A percentile compares a stretch with the other conserved stretches of the same genome.
Conservation (phyloP, 371 early-diverging fungal species). For the Parasitella parasitica region DNA sequence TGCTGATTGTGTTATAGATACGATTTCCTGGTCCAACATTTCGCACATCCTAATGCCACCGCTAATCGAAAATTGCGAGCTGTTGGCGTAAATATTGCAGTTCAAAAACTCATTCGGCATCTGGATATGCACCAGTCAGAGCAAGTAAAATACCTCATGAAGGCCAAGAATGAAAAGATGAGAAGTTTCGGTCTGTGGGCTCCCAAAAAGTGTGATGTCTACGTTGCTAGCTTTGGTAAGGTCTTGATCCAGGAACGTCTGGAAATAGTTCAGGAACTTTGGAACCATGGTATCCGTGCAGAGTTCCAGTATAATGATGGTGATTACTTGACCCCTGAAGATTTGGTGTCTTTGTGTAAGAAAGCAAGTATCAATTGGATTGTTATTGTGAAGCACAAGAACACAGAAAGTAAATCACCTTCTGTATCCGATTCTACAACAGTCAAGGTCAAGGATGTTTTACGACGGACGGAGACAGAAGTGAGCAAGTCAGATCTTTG, state of each 20-base stretch:
- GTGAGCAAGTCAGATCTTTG: slow-evolving; percentile 46
- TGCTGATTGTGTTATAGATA: slow-evolving; percentile 52
- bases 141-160: slow-evolving; percentile 53
- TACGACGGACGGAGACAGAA: slow-evolving; percentile 69
- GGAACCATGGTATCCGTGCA: slow-evolving; percentile 71
- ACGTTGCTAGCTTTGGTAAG: slow-evolving; percentile 80
- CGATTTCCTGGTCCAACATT: slow-evolving; percentile 59
- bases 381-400: slow-evolving; percentile 70
- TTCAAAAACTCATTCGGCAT: slow-evolving; percentile 72
- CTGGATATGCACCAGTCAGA: slow-evolving; percentile 70
- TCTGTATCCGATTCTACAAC: slow-evolving; percentile 32
- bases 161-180: slow-evolving; percentile 57
- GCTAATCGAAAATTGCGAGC: slow-evolving; percentile 62
- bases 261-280: slow-evolving; percentile 70
- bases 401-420: slow-evolving; percentile 34
- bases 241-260: slow-evolving; percentile 69
- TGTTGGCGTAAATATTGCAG: slow-evolving; percentile 77
- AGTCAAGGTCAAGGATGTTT: slow-evolving; percentile 77
- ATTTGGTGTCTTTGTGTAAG: slow-evolving; percentile 60
- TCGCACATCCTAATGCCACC: slow-evolving; percentile 43
- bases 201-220: slow-evolving; percentile 70
- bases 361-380: slow-evolving; percentile 80
- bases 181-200: slow-evolving; percentile 67
- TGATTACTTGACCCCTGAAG: slow-evolving; percentile 69
- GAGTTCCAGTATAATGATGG: slow-evolving; percentile 78